Conservation (phyloP, 2,329 filamentous ascomycete species). For the Neofusicoccum umdonicola region DNA sequence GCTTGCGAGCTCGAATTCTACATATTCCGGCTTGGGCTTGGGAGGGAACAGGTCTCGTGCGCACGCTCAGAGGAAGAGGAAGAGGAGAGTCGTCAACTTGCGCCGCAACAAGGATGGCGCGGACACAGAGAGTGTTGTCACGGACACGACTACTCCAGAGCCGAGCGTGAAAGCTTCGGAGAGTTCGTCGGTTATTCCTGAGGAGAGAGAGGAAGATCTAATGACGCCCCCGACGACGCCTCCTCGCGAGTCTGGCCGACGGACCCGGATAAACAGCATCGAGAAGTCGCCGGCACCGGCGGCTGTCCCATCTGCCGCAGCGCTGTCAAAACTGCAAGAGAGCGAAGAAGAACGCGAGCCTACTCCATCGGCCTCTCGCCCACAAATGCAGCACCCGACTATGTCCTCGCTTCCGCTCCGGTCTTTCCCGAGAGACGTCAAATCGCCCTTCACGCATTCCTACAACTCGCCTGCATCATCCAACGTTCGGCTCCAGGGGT, state of each 20-base stretch:
- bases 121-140: constrained; percentile 50
- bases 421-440: constrained; percentile 23
- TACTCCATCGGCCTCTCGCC: neutral
- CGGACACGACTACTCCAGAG: constrained; percentile 49
- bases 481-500: constrained; percentile 11
- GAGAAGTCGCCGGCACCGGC: neutral
- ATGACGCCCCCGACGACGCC: constrained; percentile 34
- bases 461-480: constrained; percentile 17
- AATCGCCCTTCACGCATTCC: constrained; percentile 14
- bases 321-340: constrained; percentile 9
- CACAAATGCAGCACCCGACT: constrained; percentile 4
- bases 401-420: constrained; percentile 14
- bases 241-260: constrained; percentile 18
- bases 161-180: constrained; percentile 58
- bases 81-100: constrained; percentile 78
- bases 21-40: constrained; percentile 60
- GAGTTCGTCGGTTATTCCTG: constrained; percentile 45
- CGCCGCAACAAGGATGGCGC: constrained; percentile 58
- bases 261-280: constrained; percentile 10
- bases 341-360: neutral
- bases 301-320: neutral
- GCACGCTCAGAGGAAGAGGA: constrained; percentile 70
- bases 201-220: constrained; percentile 31
- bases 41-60: constrained; percentile 60
- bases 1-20: constrained; percentile 60